Evolutionary conservation across 129 eudicot genomes (phyloP), one percentile per base, ranked within the genome.

Genomic region (Chrysanthemum makinoi): DNA sequence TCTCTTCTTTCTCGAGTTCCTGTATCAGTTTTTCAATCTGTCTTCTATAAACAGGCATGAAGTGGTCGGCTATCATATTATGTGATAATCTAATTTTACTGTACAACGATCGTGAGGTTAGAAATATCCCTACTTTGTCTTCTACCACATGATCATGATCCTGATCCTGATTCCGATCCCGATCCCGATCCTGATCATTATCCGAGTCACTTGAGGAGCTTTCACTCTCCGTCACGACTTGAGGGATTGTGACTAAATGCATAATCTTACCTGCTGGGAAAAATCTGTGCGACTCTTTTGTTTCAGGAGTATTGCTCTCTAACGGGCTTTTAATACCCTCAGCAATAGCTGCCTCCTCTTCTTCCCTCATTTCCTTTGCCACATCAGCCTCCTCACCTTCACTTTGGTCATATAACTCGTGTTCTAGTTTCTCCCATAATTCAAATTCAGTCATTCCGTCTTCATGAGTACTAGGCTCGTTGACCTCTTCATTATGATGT

Each of bases 21-120:
- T 50, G 72, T 49, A 88, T 86, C 65, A 95, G 72, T 79, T 83
- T 95, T 56, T 95, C 99, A 8, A 95, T 95, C 62, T 95, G 93
- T 63, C 92, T 80, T 80, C 97, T 86, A 79, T 95, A 95, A 19
- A 86, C 88, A 1, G 99, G 99, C 99, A 95, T 95, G 60, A 87
- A 90, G 62, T 90, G 99, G 65, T 95, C 99, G 0, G 85, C 72
- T 48, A 95, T 95, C 99, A 95, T 95, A 10, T 86, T 95, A 43
- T 80, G 86, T 15, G 96, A 95, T 56, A 90, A 79, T 83, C 99
- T 84, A 58, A 90, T 47, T 65, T 88, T 95, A 81, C 96, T 90
- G 56, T 95, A 95, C 66, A 88, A 76, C 0, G 86, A 68, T 62
- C 99, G 81, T 0, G 89, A 83, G 15, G 97, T 90, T 11, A 82